Base-by-base conservation (phyloP, 192 early-diverging fungal genomes). In the Umbelopsis sp. region DNA sequence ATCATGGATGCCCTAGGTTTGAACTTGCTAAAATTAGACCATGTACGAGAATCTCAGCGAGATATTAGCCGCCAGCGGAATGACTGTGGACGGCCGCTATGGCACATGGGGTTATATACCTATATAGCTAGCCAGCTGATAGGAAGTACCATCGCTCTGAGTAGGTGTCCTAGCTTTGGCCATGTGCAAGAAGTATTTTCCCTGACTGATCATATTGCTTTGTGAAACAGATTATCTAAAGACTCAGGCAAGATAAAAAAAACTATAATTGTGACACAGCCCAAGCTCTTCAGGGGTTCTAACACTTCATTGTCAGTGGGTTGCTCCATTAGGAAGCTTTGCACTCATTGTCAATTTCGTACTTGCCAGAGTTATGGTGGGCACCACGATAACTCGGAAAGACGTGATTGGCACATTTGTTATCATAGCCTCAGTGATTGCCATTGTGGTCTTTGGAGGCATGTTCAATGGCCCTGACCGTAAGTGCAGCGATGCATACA, bases 281-380 rank as follows among this genome's bases (percentile, higher is more conserved):
- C 22, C 7, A 8, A 7, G 51, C 27, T 4, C 1, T 5, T 61
- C 8, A 33, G 30, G 13, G 46, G 21, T 23, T 52, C 11, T 20
- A 20, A 61, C 37, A 65, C 48, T 46, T 30, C 20, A 37, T 58
- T 41, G 37, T 41, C 37, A 84, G 64, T 83, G 84, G 82, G 84
- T 84, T 1, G 82, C 82, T 9, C 82, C 82, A 25, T 71, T 84
- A 7, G 84, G 82, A 16, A 76, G 78, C 8, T 71, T 85, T 49
- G 74, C 82, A 10, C 69, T 85, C 33, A 81, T 85, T 65, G 83
- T 85, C 68, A 85, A 85, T 66, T 85, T 82, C 67, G 45, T 85
- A 12, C 80, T 85, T 68, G 83, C 83, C 4, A 80, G 74, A 61
- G 70, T 80, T 50, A 58, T 85, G 22, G 81, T 85, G 21, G 79